Evolutionary conservation across 768 basidiomycete genomes (phyloP).

Genomic region (Suillus subluteus): DNA sequence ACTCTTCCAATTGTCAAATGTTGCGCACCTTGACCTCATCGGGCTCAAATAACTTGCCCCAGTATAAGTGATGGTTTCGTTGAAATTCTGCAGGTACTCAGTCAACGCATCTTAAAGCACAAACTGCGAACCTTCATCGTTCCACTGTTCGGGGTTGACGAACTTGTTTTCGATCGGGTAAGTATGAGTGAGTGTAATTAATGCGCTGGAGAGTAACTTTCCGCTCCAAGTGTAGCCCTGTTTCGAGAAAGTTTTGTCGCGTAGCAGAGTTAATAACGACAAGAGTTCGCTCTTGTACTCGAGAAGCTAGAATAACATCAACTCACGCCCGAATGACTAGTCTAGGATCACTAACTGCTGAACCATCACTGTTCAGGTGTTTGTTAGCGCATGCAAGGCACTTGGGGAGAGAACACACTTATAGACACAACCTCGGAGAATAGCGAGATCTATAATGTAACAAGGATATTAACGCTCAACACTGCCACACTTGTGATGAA

Average conservation of each 20-base stretch:
- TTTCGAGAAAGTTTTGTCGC: conserved; percentile 75
- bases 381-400: background rate
- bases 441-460: conserved; percentile 59
- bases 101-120: conserved; percentile 7
- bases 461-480: background rate
- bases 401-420: conserved; percentile 50
- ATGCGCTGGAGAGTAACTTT: conserved; percentile 70
- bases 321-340: background rate
- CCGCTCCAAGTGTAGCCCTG: conserved; percentile 83
- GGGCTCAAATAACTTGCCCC: conserved; percentile 78
- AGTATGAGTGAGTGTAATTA: conserved; percentile 77
- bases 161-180: conserved; percentile 84
- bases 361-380: conserved; percentile 51
- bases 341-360: conserved; percentile 35
- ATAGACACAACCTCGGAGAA: conserved; percentile 79
- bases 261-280: conserved; percentile 62
- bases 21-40: conserved; percentile 66
- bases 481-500: conserved; percentile 1
- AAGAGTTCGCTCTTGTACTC: conserved; percentile 65
- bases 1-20: background rate
- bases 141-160: conserved; percentile 78
- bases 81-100: conserved; percentile 56
- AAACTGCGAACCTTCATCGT: conserved; percentile 56
- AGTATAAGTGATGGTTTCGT: conserved; percentile 67
- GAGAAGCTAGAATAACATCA: conserved; percentile 50